Evolutionary conservation across 2,329 filamentous ascomycete genomes (phyloP).

Genomic region (Geosmithia morbida): DNA sequence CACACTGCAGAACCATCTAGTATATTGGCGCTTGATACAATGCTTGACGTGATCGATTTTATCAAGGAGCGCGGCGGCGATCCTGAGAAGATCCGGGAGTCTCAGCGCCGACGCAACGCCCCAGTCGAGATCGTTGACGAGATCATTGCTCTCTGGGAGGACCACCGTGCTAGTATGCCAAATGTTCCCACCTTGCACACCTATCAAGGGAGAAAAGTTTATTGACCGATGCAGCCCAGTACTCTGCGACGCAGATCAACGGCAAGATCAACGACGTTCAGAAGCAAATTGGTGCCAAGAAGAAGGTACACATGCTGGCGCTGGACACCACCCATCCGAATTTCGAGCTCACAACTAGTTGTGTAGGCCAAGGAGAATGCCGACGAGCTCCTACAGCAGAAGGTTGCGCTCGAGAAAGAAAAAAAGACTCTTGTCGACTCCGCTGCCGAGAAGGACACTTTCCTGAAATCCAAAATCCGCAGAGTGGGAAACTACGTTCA

Average conservation of each 20-base stretch:
- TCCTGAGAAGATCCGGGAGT: constrained; percentile 82
- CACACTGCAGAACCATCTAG: neutral
- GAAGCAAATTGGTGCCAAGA: constrained; percentile 82
- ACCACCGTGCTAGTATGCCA: constrained; percentile 57
- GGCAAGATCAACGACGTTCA: constrained; percentile 78
- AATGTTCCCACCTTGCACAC: neutral
- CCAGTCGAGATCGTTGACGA: constrained; percentile 78
- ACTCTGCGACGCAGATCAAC: constrained; percentile 65
- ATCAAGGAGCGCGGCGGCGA: constrained; percentile 80
- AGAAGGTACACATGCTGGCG: constrained; percentile 45
- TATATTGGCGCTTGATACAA: constrained; percentile 13
- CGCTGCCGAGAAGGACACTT: constrained; percentile 60
- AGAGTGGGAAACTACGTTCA: constrained; percentile 65
- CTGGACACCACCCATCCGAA: neutral
- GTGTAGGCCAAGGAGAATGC: constrained; percentile 71
- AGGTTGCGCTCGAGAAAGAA: constrained; percentile 62
- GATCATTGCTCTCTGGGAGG: constrained; percentile 75
- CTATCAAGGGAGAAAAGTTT: neutral
- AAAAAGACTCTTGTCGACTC: constrained; percentile 67
- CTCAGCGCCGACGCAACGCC: constrained; percentile 70
- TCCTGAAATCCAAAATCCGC: constrained; percentile 65
- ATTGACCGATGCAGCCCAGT: constrained; percentile 40
- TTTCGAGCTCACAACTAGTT: neutral
- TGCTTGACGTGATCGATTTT: constrained; percentile 69
- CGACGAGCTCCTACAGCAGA: constrained; percentile 63